Base-by-base conservation (phyloP, 2,329 filamentous ascomycete genomes). In the Botrytis cinerea region DNA sequence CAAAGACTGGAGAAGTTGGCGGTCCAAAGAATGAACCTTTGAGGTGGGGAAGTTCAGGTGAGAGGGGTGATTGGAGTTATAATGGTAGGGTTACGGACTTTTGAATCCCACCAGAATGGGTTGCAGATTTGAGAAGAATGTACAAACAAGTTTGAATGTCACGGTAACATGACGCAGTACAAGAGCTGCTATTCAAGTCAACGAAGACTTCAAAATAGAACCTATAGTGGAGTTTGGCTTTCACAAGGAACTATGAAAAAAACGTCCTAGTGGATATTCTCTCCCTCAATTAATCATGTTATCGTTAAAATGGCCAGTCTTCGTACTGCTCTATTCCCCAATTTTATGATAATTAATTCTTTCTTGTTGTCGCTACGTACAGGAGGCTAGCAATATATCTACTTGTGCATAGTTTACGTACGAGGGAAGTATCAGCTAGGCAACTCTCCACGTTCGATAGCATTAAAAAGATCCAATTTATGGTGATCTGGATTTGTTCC, bases 11-110 rank as follows among this genome's bases (percentile, higher is more conserved):
- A 38, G 96, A 99, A 86, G 90, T 98, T 18, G 96, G 96, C 9
- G 96, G 96, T 1, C 96, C 96, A 9, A 99, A 98, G 90, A 98
- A 97, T 81, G 95, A 99, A 83, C 96, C 96, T 70, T 81, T 98
- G 81, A 85, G 95, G 78, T 98, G 95, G 95, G 94, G 94, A 0
- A 85, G 87, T 28, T 81, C 79, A 0, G 91, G 93, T 1, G 91
- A 93, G 81, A 80, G 75, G 22, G 80, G 79, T 0, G 89, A 91
- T 79, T 99, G 95, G 92, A 98, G 94, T 82, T 99, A 93, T 83
- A 98, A 98, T 82, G 96, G 96, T 64, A 86, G 95, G 76, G 95
- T 97, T 72, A 98, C 95, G 38, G 96, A 99, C 83, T 99, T 99
- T 75, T 90, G 48, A 78, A 70, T 48, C n/a, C 2, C 32, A 28